phyloP scores from a whole-genome alignment of 225 moss, liverwort and hornwort species.

The Takakia lepidozioides region DNA sequence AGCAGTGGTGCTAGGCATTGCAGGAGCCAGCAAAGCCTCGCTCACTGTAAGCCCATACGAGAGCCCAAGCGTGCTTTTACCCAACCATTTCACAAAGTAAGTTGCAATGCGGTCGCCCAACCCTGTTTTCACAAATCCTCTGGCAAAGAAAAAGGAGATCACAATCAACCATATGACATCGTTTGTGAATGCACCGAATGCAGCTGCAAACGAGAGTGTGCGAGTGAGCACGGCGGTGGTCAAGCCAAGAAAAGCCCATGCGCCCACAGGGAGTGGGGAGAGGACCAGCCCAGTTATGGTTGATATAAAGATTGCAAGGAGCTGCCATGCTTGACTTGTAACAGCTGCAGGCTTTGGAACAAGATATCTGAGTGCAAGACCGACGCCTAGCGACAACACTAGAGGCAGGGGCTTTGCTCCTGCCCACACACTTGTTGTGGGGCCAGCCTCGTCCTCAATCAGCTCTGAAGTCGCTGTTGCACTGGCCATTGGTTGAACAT shows the following conservation, averaged over 20 bases:
- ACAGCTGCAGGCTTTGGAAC: slow-evolving; percentile 70
- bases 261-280: slow-evolving; percentile 91
- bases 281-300: slow-evolving; percentile 91
- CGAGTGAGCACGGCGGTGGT: slow-evolving; percentile 83
- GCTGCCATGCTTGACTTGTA: slow-evolving; percentile 87
- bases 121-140: slow-evolving; percentile 93
- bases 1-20: slow-evolving; percentile 99
- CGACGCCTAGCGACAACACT: slow-evolving; percentile 59
- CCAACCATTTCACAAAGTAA: slow-evolving; percentile 64
- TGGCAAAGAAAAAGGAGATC: slow-evolving; percentile 95
- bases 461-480: no score
- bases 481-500: no score
- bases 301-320: slow-evolving; percentile 86
- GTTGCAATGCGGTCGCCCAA: slow-evolving; percentile 62
- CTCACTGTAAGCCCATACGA: slow-evolving; percentile 83
- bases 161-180: slow-evolving; percentile 99
- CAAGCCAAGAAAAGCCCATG: slow-evolving; percentile 91
- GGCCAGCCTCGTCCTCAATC: no score
- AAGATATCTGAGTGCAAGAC: slow-evolving; percentile 65
- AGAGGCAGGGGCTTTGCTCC: slow-evolving; percentile 81
- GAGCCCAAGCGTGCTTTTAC: slow-evolving; percentile 88
- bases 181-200: slow-evolving; percentile 91
- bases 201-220: slow-evolving; percentile 63
- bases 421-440: slow-evolving; percentile 39
- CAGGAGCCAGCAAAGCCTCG: slow-evolving; percentile 90